These are phyloP conservation scores for Plantago major DNA, from an alignment of 257 asterid species.

Conservation along the genomic window DNA sequence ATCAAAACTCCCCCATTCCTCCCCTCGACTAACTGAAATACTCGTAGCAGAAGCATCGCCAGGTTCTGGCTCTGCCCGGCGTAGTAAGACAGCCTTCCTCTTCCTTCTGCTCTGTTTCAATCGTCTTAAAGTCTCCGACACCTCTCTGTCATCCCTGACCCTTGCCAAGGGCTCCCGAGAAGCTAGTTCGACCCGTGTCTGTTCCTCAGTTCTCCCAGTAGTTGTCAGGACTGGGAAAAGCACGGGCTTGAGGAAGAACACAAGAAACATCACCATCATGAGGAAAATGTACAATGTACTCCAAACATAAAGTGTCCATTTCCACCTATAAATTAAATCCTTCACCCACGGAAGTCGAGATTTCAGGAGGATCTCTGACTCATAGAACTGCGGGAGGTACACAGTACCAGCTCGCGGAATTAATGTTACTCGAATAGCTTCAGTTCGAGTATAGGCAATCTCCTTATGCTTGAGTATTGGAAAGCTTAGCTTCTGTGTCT, in stretches of 20 bases:
- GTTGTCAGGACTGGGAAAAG: slow-evolving; percentile 29
- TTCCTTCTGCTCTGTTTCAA: slow-evolving; percentile 42
- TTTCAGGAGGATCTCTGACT: slow-evolving; percentile 39
- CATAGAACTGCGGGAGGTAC: slow-evolving; percentile 61
- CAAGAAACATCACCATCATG: slow-evolving; percentile 33
- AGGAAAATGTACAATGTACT: slow-evolving; percentile 42
- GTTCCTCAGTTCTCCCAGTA: slow-evolving; percentile 5
- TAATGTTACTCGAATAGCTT: slow-evolving; percentile 41
- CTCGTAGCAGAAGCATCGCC: slow-evolving; percentile 37
- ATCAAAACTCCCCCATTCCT: slow-evolving; percentile 16
- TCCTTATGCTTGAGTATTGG: slow-evolving; percentile 63
- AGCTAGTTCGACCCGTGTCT: background rate
- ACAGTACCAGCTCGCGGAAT: slow-evolving; percentile 61
- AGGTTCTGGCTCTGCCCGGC: slow-evolving; percentile 16
- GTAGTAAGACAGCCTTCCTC: slow-evolving; percentile 47
- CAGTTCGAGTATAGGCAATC: slow-evolving; percentile 35
- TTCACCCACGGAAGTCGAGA: slow-evolving; percentile 62
- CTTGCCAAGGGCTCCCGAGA: slow-evolving; percentile 16
- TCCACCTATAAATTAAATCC: slow-evolving; percentile 61
- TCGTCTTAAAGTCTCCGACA: slow-evolving; percentile 33
- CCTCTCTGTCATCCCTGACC: slow-evolving; percentile 23
- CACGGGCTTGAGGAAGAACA: slow-evolving; percentile 46
- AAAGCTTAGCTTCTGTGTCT: slow-evolving; percentile 49
- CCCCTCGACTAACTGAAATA: slow-evolving; percentile 30
- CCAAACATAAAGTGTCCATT: slow-evolving; percentile 68